Evolutionary conservation across 2,329 filamentous ascomycete genomes (phyloP).

Genomic region (Sarocladium kiliense): DNA sequence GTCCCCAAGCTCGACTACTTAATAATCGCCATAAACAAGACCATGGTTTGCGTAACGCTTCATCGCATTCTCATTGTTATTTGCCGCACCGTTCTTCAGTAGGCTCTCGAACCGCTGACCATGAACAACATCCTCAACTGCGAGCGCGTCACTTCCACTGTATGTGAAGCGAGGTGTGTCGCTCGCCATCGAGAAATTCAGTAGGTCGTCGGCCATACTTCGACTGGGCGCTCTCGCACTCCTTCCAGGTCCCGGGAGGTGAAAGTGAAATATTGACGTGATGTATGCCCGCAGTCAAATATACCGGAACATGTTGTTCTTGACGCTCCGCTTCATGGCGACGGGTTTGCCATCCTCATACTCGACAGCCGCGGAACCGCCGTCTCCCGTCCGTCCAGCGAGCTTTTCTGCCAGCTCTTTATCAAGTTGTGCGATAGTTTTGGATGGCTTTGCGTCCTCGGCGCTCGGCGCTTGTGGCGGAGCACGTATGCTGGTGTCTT

Average conservation of each 20-base stretch:
- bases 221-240: no score
- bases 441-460: not conserved
- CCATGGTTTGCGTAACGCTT: constrained; percentile 32
- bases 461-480: not conserved
- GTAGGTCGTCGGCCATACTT: constrained; percentile 24
- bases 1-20: constrained; percentile 40
- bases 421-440: constrained; percentile 57
- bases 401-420: constrained; percentile 62
- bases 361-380: constrained; percentile 66
- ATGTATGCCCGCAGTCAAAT: no score
- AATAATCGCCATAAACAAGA: constrained; percentile 46
- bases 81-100: constrained; percentile 27
- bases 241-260: not conserved
- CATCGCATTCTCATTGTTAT: constrained; percentile 25
- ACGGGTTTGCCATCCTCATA: constrained; percentile 70
- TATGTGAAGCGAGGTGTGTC: constrained; percentile 10
- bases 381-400: constrained; percentile 62
- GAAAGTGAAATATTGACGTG: no score
- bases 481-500: not conserved
- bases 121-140: not conserved
- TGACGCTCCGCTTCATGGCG: constrained; percentile 68
- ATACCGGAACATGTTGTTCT: constrained; percentile 72
- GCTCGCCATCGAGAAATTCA: constrained; percentile 18
- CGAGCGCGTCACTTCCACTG: not conserved
- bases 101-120: constrained; percentile 24